Evolutionary conservation across 768 basidiomycete genomes (phyloP), one percentile per base, ranked within the genome.

Genomic region (Pulveroboletus sp.): DNA sequence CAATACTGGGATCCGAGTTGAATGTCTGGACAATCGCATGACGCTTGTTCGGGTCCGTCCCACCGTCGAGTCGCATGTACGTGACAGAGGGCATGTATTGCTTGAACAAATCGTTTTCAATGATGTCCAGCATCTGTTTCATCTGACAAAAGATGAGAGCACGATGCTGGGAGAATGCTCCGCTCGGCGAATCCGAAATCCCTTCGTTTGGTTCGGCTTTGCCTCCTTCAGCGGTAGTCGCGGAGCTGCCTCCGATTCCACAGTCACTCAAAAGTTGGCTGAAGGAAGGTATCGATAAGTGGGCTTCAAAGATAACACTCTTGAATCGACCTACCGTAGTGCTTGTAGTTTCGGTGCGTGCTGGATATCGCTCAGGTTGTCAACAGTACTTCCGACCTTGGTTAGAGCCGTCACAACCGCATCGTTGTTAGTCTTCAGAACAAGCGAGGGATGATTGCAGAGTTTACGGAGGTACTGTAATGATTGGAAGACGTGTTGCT

Each of bases 111-210:
- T 96, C 90, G 11, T 76, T 85, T 70, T 98, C 94, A 59, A 99
- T 94, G 65, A 98, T 87, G 66, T 99, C 91, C 43, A 99, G 79
- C 96, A 98, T 99, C 66, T 92, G 89, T 68, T 97, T 96, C 82
- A 97, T 91, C 72, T 99, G 96, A 62, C 95, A 98, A 73, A 99
- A 99, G 60, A 99, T 95, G 56, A 99, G 82, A 47, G 95, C 94
- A n/a, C 96, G 90, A 65, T 99, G 96, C 58, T 95, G 94, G 18
- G 95, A 89, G 64, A 93, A 88, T 27, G 75, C 69, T 2, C 76
- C 80, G 37, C 72, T 74, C 0, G 72, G 49, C 4, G 70, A 46
- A 37, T 66, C 77, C 11, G 79, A 68, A 39, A 81, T 72, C 1
- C 78, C 74, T 52, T 89, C 85, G 31, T 77, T 78, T 14, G 81